Evolutionary conservation across 768 basidiomycete genomes (phyloP), one percentile per base, ranked within the genome.

Genomic region (Tricholoma saponaceum): DNA sequence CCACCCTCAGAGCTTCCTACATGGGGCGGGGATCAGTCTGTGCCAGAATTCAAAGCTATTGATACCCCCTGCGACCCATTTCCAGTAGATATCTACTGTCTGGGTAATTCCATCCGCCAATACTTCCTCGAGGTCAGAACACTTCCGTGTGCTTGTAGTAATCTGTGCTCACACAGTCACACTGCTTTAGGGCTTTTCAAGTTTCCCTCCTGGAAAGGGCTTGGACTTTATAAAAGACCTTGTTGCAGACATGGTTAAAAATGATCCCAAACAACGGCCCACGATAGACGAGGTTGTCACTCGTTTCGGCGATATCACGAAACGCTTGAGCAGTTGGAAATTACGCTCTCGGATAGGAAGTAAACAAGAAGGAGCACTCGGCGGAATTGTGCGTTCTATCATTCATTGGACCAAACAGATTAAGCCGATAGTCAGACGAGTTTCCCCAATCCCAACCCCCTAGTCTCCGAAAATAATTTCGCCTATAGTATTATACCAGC

Each of bases 281-380:
- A 69, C 65, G 2, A 76, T 76, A 60, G 66, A 70, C n/a, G 68
- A 74, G 52, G 74, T 74, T 2, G 66, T 74, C 18, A n/a, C n/a
- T n/a, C n/a, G n/a, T n/a, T n/a, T n/a, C n/a, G n/a, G n/a, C n/a
- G n/a, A n/a, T n/a, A n/a, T n/a, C n/a, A n/a, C n/a, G n/a, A n/a
- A n/a, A n/a, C n/a, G n/a, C n/a, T n/a, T n/a, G n/a, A n/a, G n/a
- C n/a, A n/a, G n/a, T n/a, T n/a, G n/a, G n/a, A n/a, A n/a, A n/a
- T n/a, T n/a, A n/a, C n/a, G n/a, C n/a, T n/a, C n/a, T n/a, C n/a
- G n/a, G n/a, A n/a, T n/a, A n/a, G n/a, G n/a, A n/a, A n/a, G n/a
- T n/a, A n/a, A n/a, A n/a, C n/a, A n/a, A n/a, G n/a, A n/a, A n/a
- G n/a, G n/a, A n/a, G n/a, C n/a, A n/a, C n/a, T n/a, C n/a, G n/a